Percentiles rank a stretch among this genome's conserved stretches.
Conservation (phyloP, 768 basidiomycete genomes). For the Amylocystis lapponica region DNA sequence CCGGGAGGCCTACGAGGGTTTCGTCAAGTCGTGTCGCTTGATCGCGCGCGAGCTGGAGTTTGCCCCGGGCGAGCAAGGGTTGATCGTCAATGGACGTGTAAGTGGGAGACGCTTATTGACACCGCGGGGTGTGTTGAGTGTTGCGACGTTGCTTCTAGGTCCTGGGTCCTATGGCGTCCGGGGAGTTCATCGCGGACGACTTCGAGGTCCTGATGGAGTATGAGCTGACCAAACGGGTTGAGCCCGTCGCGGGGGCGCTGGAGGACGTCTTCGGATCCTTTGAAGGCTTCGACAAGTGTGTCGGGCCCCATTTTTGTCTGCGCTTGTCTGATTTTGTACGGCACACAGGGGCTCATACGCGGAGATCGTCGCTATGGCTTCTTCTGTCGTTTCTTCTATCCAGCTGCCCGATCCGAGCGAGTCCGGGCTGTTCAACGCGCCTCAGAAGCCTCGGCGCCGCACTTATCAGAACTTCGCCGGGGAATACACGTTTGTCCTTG, state of each 20-base stretch:
- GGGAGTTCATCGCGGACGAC: constrained; percentile 64
- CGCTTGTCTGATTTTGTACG: too few relatives aligned
- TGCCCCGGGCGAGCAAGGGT: constrained; percentile 49
- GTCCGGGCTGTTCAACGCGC: constrained; percentile 64
- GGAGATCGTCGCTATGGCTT: constrained; percentile 55
- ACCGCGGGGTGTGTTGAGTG: neutral
- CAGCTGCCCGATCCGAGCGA: constrained; percentile 71
- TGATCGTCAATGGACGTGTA: constrained; percentile 84
- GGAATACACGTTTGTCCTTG: constrained; percentile 53
- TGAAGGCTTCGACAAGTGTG: constrained; percentile 7
- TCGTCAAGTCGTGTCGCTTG: constrained; percentile 38
- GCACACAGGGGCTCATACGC: constrained; percentile 52
- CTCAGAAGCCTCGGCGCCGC: constrained; percentile 50
- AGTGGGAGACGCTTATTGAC: constrained; percentile 22
- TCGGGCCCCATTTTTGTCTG: constrained; percentile 26
- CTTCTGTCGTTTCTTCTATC: constrained; percentile 68
- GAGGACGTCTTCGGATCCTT: constrained; percentile 32
- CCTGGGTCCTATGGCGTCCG: constrained; percentile 61
- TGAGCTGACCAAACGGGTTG: constrained; percentile 67
- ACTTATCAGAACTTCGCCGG: constrained; percentile 57
- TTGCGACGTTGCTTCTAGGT: constrained; percentile 46
- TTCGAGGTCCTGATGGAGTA: constrained; percentile 65
- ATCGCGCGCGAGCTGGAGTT: constrained; percentile 55
- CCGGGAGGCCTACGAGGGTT: constrained; percentile 34
- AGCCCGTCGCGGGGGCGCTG: constrained; percentile 64